Evolutionary conservation across 1,284 basidiomycete species (phyloP), one percentile per base, ranked within the genome.

Genomic region (Coniferiporia sulphurascens): DNA sequence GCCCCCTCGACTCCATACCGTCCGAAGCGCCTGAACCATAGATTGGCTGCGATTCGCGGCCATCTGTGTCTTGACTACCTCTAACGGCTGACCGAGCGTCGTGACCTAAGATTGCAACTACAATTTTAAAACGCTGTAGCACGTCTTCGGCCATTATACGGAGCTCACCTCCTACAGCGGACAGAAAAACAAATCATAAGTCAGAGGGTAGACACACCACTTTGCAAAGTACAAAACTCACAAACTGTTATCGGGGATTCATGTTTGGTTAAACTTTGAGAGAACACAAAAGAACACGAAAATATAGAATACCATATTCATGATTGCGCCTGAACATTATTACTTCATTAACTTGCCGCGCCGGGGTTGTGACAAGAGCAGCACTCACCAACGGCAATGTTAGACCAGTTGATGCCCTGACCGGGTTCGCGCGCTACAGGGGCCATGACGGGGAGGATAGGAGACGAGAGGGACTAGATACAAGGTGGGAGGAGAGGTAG

Each of bases 11-110:
- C 87, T 84, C 90, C 93, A 96, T 61, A 99, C 93, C 4, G 88
- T 87, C 66, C 80, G 79, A 67, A 93, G 80, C 8, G 97, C 96
- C 71, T 95, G 85, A 61, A 79, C 67, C 95, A 99, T 98, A 12
- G 88, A 81, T 73, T 99, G 93, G 12, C 82, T 85, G 62, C 95
- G 85, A 77, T 95, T 94, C 53, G 93, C 93, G 57, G 95, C 95
- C 95, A 98, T 97, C 71, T 98, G 95, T 10, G 97, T 99, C 79
- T 99, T 99, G 70, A 98, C 76, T 46, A 99, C 97, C 77, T 99
- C 97, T 59, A 99, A 80, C 17, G 97, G 97, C 78, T 99, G 97
- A 49, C 97, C 97, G 46, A 99, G 84, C 10, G 97, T 98, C 58
- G 97, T 98, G 64, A 99, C 96, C 88, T 80, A 74, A 9, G 1